Base-by-base conservation (phyloP, 371 early-diverging fungal species). In the Sporodiniella umbellata region DNA sequence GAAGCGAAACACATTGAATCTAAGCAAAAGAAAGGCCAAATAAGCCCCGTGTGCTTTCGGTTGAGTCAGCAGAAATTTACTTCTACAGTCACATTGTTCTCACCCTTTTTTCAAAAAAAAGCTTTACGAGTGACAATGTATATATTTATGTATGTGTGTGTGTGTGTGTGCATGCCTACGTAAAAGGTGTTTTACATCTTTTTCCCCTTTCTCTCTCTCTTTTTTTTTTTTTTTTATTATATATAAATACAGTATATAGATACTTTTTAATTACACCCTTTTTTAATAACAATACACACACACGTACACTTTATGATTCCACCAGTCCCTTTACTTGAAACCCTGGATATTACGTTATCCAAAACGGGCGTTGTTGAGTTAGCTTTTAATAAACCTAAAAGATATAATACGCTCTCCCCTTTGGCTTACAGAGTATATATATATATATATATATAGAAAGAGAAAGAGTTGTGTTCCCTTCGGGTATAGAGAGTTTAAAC, bases 331-430 rank as follows among this genome's bases (percentile, higher is more conserved):
- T 58, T 66, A 51, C 71, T 84, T 35, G 66, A 81, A 58, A 70
- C 74, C 4, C 62, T 84, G 45, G 68, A 68, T 26, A 71, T 84
- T 35, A 74, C 66, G 22, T 47, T 84, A 11, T 69, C 69, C 28
- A 47, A 67, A 4, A 67, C 73, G 7, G 85, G 88, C 35, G 85
- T 86, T 7, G 74, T 75, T 24, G 79, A 86, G 28, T 70, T 88
- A 49, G 70, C 81, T 2, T 84, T 86, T 54, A 88, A 87, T 65
- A 77, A 84, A 18, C 87, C 88, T 18, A 58, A 72, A 38, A 64
- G 64, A 12, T 80, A 75, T 60, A 89, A 88, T 60, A 77, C 87
- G 12, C 63, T 89, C 46, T 70, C 74, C 33, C 75, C 82, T n/a
- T 70, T 70, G 40, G 73, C 72, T 5, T 89, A 87, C 49, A 64